phyloP scores from a whole-genome alignment of 345 rosid species.

The Sonneratia alba region DNA sequence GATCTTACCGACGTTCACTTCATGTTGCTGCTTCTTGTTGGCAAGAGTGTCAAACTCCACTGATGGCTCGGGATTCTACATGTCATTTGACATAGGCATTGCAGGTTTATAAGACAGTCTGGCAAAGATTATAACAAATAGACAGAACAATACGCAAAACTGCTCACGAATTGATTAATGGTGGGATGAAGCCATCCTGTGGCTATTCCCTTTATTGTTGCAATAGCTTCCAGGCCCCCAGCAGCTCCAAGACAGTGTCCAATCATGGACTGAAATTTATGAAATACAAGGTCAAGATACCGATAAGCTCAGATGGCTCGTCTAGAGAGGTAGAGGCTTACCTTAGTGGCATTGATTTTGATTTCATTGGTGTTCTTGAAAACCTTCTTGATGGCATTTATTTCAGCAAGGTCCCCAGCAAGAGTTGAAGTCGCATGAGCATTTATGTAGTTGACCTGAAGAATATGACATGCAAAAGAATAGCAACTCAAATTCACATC shows the following conservation, averaged over 20 bases:
- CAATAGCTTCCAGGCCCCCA: slow-evolving; percentile 97
- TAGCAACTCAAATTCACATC: neutral
- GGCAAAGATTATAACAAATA: neutral
- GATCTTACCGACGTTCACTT: slow-evolving; percentile 92
- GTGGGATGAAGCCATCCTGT: slow-evolving; percentile 96
- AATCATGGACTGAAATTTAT: slow-evolving; percentile 74
- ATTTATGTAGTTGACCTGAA: slow-evolving; percentile 89
- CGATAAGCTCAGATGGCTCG: neutral
- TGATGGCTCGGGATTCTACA: slow-evolving; percentile 81
- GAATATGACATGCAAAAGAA: slow-evolving; percentile 3
- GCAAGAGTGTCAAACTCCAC: slow-evolving; percentile 86
- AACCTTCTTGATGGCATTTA: slow-evolving; percentile 89
- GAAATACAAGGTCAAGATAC: neutral
- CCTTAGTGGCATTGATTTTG: slow-evolving; percentile 98
- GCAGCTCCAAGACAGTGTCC: slow-evolving; percentile 99
- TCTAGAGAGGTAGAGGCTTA: slow-evolving; percentile 9
- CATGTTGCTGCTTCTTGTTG: slow-evolving; percentile 76
- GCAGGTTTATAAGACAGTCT: neutral
- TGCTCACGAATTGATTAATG: slow-evolving; percentile 86
- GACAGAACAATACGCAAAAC: neutral
- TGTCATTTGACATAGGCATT: neutral
- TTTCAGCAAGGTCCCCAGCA: slow-evolving; percentile 98
- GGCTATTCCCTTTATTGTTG: slow-evolving; percentile 71
- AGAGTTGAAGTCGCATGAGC: slow-evolving; percentile 97
- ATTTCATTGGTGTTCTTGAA: slow-evolving; percentile 72